These are phyloP conservation scores for Kwoniella dejecticola DNA, from an alignment of 768 basidiomycete species.

Conservation along the genomic window DNA sequence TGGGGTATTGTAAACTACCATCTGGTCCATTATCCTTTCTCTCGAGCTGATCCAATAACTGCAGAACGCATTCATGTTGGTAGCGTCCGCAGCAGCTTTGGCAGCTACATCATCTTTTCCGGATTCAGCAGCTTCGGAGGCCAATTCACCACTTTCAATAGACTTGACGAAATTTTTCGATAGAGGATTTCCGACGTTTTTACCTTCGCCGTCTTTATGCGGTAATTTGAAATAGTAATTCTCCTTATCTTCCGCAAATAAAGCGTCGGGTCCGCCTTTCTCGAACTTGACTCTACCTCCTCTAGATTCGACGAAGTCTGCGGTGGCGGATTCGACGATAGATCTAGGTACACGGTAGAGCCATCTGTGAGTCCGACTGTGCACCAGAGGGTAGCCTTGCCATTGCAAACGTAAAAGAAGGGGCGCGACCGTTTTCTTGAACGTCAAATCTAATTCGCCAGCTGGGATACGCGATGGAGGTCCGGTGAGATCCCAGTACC, in stretches of 20 bases:
- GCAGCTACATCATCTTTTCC: conserved; percentile 44
- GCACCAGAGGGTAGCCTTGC: conserved; percentile 79
- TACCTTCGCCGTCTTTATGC: conserved; percentile 90
- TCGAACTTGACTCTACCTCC: conserved; percentile 19
- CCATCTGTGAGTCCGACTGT: conserved; percentile 89
- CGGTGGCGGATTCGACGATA: conserved; percentile 10
- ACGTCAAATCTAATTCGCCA: conserved; percentile 80
- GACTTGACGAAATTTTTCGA: conserved; percentile 85
- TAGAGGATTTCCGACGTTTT: conserved; percentile 92
- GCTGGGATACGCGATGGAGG: conserved; percentile 34
- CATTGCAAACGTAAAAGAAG: conserved; percentile 83
- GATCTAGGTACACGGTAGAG: conserved; percentile 70
- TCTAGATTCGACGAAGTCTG: conserved; percentile 5
- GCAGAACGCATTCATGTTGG: conserved; percentile 90
- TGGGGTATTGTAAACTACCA: conserved; percentile 72
- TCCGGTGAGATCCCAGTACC: conserved; percentile 82
- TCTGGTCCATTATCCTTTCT: conserved; percentile 87
- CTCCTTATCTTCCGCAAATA: conserved; percentile 60
- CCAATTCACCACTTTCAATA: conserved; percentile 81
- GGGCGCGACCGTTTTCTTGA: conserved; percentile 78
- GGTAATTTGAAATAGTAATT: conserved; percentile 84
- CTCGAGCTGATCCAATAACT: conserved; percentile 96
- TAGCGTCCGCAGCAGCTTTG: conserved; percentile 75
- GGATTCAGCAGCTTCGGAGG: conserved; percentile 65
- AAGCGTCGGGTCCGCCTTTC: conserved; percentile 19